Evolutionary conservation across 805 yeast species (phyloP), one percentile per base, ranked within the genome.

Genomic region (Lipomyces spencermartinsiae): DNA sequence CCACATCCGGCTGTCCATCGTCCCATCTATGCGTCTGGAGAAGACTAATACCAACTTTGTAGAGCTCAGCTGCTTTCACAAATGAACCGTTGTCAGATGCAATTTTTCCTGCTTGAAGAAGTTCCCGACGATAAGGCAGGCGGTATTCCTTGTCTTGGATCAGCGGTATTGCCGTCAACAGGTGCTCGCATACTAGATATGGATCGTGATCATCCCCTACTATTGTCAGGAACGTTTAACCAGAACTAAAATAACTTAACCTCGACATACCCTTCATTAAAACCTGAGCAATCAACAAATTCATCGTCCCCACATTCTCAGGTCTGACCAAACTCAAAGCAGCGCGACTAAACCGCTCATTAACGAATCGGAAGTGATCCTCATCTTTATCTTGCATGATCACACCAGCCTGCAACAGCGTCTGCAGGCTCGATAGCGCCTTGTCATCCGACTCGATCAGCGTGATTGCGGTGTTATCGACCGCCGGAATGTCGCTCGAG

Each of bases 371-470:
- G 22, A 67, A 71, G 14, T 49, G 39, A 31, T 65, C 70, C 1
- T 22, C 60, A 22, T 56, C 8, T 2, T 46, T 61, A 19, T 55
- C 63, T 8, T 25, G 59, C 7, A 57, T 25, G 25, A 71, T 65
- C 8, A 64, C 31, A 16, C 71, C 69, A 16, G 68, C 64, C 55
- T 62, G 66, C 14, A 71, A 46, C 25, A 67, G 34, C 2, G 71
- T 68, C 59, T 67, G 73, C 43, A 70, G 39, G 43, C 72, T 65
- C 19, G 71, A 68, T 31, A 70, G 37, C 19, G 72, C 68, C 58
- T 69, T 65, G 49, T 68, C 70, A 34, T 64, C 69, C 1, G 72
- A 43, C 14, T 70, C 73, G 8, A 62, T 19, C 16, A 70, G 58
- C 16, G 62, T 58, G 12, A 64, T 46, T 10, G 39, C 62, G 3